Base-by-base conservation (phyloP, 2,329 filamentous ascomycete species). In the Nemania bipapillata region DNA sequence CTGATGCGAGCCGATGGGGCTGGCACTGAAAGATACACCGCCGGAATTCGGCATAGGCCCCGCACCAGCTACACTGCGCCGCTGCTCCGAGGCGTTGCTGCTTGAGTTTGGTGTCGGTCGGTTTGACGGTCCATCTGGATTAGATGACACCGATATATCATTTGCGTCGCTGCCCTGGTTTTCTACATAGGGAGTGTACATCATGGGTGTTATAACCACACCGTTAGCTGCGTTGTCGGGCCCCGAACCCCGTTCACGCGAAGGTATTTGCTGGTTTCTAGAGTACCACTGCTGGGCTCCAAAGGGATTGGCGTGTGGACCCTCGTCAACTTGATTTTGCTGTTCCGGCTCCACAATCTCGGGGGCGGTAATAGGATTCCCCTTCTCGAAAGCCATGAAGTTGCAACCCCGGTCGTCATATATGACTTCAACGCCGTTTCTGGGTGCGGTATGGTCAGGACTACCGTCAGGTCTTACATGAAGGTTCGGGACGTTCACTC, bases 41-140 rank as follows among this genome's bases (percentile, higher is more conserved):
- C 80, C 80, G 0, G 85, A 83, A 28, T 78, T 78, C 24, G 75
- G 78, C 65, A 81, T 74, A 15, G 78, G 77, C 15, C 79, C 79
- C 1, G 45, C 74, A 12, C 73, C 73, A 12, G 73, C 69, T 12
- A 67, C 62, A 50, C 70, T 73, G 32, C 79, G 78, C 17, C 78
- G 77, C 26, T 80, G 76, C n/a, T 86, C 84, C 1, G 84, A 85
- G 1, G 81, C 77, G 6, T 79, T 80, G 72, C 79, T 80, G 73
- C 85, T 88, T 3, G 88, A 90, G 73, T 86, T 89, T 2, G 88
- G 88, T 11, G 88, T 90, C 24, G 84, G 86, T n/a, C 85, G 80
- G 68, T 83, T 86, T 2, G 87, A 88, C 55, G 80, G 80, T 6
- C 81, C 82, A 24, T 81, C 82, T n/a, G 74, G 73, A 20, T 86